These are phyloP conservation scores for Cynara cardunculus DNA, from an alignment of 129 eudicot genomes.

Conservation along the genomic window DNA sequence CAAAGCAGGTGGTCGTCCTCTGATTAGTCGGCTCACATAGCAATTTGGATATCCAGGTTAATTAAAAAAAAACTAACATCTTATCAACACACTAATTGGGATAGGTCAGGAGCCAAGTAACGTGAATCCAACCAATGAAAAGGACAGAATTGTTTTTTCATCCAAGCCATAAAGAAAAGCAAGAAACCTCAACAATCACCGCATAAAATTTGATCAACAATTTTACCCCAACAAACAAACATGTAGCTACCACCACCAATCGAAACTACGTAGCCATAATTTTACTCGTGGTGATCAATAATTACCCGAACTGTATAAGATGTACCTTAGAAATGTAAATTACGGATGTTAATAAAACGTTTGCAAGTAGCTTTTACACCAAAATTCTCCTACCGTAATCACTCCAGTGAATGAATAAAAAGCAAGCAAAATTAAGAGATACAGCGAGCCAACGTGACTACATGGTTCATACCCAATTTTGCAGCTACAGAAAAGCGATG, in stretches of 20 bases:
- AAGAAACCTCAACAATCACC: too few species aligned
- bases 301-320: neutral
- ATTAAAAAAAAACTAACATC: neutral
- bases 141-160: neutral
- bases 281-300: neutral
- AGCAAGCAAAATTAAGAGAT: slow-evolving; percentile 10
- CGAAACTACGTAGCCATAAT: neutral
- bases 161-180: too few species aligned
- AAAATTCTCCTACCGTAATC: slow-evolving; percentile 25
- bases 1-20: too few species aligned
- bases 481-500: slow-evolving; percentile 1
- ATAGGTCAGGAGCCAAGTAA: neutral
- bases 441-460: neutral
- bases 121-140: neutral
- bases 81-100: neutral
- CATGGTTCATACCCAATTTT: slow-evolving; percentile 13
- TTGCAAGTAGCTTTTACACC: slow-evolving; percentile 12
- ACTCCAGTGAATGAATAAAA: slow-evolving; percentile 1
- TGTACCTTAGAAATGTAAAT: neutral
- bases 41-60: too few species aligned
- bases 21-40: too few species aligned
- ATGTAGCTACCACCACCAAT: too few species aligned
- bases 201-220: too few species aligned
- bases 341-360: neutral
- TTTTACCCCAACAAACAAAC: too few species aligned